Base-by-base conservation (phyloP, 345 rosid genomes). In the Aethionema arabicum region DNA sequence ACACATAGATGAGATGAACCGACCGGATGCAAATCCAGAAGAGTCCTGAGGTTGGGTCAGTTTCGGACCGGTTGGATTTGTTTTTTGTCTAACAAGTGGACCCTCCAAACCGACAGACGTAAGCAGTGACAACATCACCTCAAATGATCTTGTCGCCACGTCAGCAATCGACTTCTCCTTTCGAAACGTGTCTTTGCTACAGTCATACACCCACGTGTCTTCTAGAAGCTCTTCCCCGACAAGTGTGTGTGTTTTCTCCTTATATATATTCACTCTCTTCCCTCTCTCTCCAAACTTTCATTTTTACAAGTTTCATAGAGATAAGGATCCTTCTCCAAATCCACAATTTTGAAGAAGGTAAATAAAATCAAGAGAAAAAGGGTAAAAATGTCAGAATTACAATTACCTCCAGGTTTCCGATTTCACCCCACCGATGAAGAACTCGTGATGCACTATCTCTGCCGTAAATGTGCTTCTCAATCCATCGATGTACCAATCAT, bases 341-440 rank as follows among this genome's bases (percentile, higher is more conserved):
- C 62, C 46, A 55, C 32, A 30, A 12, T 31, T 21, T 21, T 13
- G 29, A 2, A 43, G 29, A 2, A 43, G 52, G 54, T 14, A n/a
- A 27, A 6, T 40, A 12, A 9, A 7, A 35, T 8, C 0, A 30
- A 16, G 30, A 54, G 10, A 4, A 0, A 0, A 36, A 27, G 56
- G 48, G 31, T 7, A 8, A 36, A 5, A 45, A 69, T 74, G 56
- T 74, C 80, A 42, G 83, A 71, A 4, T 59, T 89, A 41, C 82
- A 86, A 65, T 38, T 92, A 39, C 98, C 96, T 3, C 87, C 98
- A 0, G 98, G 98, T 0, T 92, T 92, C 82, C 67, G 98, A 15
- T 91, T 91, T 72, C 92, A 91, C 69, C 98, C 98, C 3, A 88
- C 98, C 13, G 95, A 91, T 6, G 95, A 88, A 74, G 98, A 92